These are phyloP conservation scores for Pythium insidiosum DNA, from an alignment of 352 stramenopile genomes.

Conservation along the genomic window DNA sequence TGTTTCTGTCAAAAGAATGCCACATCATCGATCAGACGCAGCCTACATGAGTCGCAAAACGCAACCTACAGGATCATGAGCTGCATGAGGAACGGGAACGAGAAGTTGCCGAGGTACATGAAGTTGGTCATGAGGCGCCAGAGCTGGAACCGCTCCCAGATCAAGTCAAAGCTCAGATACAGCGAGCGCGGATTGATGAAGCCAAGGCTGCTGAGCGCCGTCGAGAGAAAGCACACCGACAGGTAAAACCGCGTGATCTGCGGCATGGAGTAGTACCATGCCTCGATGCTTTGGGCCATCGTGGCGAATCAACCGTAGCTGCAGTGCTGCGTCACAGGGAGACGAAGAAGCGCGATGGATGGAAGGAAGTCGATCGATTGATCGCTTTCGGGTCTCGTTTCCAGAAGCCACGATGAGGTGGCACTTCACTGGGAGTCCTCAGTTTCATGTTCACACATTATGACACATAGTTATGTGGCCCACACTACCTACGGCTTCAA, in stretches of 20 bases:
- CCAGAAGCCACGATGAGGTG: conserved; percentile 17
- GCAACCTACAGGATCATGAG: conserved; percentile 81
- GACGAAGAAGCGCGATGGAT: too few species aligned
- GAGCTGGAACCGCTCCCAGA: conserved; percentile 84
- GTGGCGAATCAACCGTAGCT: too few species aligned
- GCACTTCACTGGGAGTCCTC: background rate
- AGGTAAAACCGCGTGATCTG: conserved; percentile 85
- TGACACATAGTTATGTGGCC: too few species aligned
- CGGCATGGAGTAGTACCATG: conserved; percentile 80
- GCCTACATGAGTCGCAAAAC: background rate
- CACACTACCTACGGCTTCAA: background rate
- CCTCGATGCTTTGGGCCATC: conserved; percentile 74
- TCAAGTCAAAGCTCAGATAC: conserved; percentile 80
- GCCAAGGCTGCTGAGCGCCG: conserved; percentile 65
- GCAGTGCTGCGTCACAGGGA: too few species aligned
- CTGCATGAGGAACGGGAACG: conserved; percentile 87
- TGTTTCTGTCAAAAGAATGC: conserved; percentile 27
- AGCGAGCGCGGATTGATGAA: conserved; percentile 76
- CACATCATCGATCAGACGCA: background rate
- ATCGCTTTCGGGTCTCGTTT: too few species aligned
- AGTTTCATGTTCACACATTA: too few species aligned
- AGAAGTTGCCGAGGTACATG: conserved; percentile 84
- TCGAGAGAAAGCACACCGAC: conserved; percentile 77
- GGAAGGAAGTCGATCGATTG: too few species aligned
- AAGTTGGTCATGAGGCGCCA: conserved; percentile 86